phyloP scores from a whole-genome alignment of 176 grass and related monocot species.

The Poa annua region DNA sequence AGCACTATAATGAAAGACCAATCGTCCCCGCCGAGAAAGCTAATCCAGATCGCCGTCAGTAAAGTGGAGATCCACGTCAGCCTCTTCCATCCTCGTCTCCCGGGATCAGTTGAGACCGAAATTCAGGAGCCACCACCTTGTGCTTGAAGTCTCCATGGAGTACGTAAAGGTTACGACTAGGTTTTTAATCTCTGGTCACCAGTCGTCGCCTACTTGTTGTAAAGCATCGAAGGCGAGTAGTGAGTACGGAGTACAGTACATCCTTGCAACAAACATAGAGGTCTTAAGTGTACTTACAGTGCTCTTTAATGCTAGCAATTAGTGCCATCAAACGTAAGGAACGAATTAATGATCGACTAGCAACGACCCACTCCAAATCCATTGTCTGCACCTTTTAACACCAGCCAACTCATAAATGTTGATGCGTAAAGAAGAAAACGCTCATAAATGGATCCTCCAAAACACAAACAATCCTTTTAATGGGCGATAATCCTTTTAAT shows the following conservation, averaged over 20 bases:
- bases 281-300: not conserved
- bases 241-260: no score
- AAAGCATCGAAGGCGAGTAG: not conserved
- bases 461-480: not conserved
- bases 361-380: not conserved
- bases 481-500: no score
- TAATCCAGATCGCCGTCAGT: constrained; percentile 30
- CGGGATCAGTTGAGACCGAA: constrained; percentile 13
- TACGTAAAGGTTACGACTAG: not conserved
- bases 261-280: not conserved
- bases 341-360: not conserved
- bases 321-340: constrained; percentile 9
- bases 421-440: not conserved
- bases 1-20: constrained; percentile 44
- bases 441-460: not conserved
- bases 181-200: not conserved
- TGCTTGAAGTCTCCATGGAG: no score
- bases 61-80: constrained; percentile 39
- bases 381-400: not conserved
- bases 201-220: not conserved
- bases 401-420: not conserved
- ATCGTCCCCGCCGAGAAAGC: constrained; percentile 20
- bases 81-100: not conserved
- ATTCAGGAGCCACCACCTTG: not conserved
- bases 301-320: not conserved